Evolutionary conservation across 441 rosid genomes (phyloP).

Genomic region (Brassica hybrid): DNA sequence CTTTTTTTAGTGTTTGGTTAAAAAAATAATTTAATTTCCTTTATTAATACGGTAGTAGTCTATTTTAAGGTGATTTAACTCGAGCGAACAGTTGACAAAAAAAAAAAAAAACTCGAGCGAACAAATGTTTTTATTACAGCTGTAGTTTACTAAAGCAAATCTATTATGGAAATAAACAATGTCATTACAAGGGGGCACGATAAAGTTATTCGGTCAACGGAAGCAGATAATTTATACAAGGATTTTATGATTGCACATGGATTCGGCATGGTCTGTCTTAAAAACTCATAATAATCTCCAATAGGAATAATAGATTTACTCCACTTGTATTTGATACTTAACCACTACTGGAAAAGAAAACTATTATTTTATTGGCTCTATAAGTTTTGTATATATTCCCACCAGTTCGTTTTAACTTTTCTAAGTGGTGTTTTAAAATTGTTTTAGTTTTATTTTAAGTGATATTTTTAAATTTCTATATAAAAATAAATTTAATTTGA

Average conservation of each 20-base stretch:
- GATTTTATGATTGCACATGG: constrained; percentile 35
- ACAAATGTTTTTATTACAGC: constrained; percentile 16
- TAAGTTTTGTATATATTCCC: no score
- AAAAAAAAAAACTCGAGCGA: no score
- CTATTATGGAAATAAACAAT: constrained; percentile 3
- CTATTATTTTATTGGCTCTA: neutral
- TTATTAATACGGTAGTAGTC: neutral
- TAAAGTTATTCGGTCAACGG: constrained; percentile 28
- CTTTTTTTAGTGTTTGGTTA: neutral
- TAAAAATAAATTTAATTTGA: no score
- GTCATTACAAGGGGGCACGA: constrained; percentile 28
- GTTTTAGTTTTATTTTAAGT: no score
- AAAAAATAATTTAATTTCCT: neutral
- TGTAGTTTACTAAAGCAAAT: neutral
- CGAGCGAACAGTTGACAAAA: no score
- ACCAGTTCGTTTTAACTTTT: no score
- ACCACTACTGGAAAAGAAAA: neutral
- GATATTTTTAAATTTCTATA: no score
- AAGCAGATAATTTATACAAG: neutral
- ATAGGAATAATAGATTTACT: neutral
- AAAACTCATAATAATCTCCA: constrained; percentile 1
- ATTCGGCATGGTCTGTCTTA: constrained; percentile 33
- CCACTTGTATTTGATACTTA: neutral
- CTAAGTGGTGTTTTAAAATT: no score
- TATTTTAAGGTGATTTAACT: neutral